Conservation (phyloP, 2,329 filamentous ascomycete species). For the Sclerotinia subarctica region DNA sequence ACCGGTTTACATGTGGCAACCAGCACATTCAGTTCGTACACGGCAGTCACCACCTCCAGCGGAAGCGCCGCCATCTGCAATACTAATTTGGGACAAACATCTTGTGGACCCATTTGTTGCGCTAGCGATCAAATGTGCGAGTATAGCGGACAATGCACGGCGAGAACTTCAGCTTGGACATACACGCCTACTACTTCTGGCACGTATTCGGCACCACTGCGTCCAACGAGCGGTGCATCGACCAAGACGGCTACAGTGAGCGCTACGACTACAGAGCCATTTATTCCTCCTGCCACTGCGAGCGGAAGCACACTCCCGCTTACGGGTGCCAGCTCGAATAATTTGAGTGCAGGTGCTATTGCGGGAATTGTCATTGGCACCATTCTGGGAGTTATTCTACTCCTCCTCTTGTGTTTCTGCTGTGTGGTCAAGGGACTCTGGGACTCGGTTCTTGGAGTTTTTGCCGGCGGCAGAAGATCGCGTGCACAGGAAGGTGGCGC, state of each 20-base stretch:
- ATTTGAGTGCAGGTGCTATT: constrained; percentile 68
- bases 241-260: constrained; percentile 55
- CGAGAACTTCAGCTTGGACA: constrained; percentile 32
- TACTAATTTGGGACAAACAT: constrained; percentile 52
- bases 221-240: constrained; percentile 51
- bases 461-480: constrained; percentile 52
- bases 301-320: constrained; percentile 41
- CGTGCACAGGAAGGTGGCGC: constrained; percentile 44
- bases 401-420: constrained; percentile 71
- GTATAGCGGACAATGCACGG: constrained; percentile 27
- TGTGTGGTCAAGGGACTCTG: constrained; percentile 64
- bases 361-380: constrained; percentile 77
- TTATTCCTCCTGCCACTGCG: constrained; percentile 52
- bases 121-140: constrained; percentile 66
- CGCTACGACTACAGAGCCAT: constrained; percentile 46
- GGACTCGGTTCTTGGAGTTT: constrained; percentile 55
- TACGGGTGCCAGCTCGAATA: constrained; percentile 28
- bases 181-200: constrained; percentile 38
- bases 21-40: constrained; percentile 41
- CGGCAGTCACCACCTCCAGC: constrained; percentile 23
- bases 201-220: constrained; percentile 43
- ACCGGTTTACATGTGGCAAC: constrained; percentile 53
- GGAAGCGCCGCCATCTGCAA: constrained; percentile 47
- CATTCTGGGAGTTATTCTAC: constrained; percentile 62
- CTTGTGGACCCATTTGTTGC: constrained; percentile 70